Conservation (phyloP, 257 asterid genomes). For the Leptodermis oblonga region DNA sequence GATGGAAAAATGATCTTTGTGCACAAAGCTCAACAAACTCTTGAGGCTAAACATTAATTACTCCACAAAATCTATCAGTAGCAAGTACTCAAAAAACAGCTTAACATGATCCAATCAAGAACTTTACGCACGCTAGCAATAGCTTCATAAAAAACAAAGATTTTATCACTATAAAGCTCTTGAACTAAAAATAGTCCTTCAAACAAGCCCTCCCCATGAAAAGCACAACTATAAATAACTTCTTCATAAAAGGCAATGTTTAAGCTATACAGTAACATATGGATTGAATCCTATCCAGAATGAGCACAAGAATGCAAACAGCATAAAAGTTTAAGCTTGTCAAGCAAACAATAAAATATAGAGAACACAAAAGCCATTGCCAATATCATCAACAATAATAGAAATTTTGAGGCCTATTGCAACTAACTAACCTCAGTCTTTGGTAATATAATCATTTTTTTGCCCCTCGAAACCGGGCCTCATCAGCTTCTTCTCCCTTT, state of each 20-base stretch:
- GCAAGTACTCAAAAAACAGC: neutral
- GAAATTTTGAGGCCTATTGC: neutral
- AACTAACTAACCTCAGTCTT: slow-evolving; percentile 43
- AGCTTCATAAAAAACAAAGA: neutral
- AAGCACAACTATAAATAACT: neutral
- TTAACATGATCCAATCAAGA: neutral
- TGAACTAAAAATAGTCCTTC: too few species aligned
- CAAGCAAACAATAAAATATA: neutral
- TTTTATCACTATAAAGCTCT: neutral
- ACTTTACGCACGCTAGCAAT: neutral
- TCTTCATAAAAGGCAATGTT: neutral
- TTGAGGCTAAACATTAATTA: neutral
- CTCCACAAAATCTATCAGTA: neutral
- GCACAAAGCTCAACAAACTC: too few species aligned
- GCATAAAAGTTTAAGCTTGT: neutral
- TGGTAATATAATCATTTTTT: slow-evolving; percentile 60
- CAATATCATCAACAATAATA: neutral
- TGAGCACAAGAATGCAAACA: neutral
- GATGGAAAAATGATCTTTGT: too few species aligned
- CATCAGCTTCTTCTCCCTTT: slow-evolving; percentile 92
- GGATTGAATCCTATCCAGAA: neutral
- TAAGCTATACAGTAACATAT: neutral
- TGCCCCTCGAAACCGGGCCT: slow-evolving; percentile 96
- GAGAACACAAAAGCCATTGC: neutral
- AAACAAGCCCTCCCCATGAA: too few species aligned